Conservation (phyloP, 441 rosid species). For the Viola pubescens region DNA sequence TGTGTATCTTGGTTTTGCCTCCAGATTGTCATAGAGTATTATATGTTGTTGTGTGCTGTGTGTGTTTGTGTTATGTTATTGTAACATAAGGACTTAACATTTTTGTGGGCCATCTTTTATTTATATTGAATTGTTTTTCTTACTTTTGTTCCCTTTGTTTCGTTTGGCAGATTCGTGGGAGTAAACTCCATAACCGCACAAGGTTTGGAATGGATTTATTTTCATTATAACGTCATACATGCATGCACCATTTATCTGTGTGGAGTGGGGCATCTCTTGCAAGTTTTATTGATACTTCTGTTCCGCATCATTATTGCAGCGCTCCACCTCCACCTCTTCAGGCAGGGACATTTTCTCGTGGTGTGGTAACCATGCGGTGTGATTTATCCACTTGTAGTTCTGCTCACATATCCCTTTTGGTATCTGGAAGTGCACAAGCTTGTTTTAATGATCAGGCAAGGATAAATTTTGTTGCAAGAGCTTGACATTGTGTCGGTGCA, state of each 20-base stretch:
- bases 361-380: conserved; percentile 96
- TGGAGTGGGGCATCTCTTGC: neutral
- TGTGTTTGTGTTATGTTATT: too few species aligned
- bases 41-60: too few species aligned
- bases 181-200: conserved; percentile 88
- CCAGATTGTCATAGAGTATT: too few species aligned
- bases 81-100: too few species aligned
- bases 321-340: conserved; percentile 99
- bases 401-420: conserved; percentile 86
- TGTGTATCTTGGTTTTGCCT: too few species aligned
- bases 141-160: conserved; percentile 10
- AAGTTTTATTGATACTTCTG: neutral
- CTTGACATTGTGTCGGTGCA: conserved; percentile 9
- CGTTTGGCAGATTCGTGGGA: conserved; percentile 73
- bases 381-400: conserved; percentile 84
- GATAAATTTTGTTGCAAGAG: conserved; percentile 6
- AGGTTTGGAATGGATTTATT: conserved; percentile 44
- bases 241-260: too few species aligned
- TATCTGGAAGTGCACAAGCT: conserved; percentile 96
- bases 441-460: conserved; percentile 98
- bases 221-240: too few species aligned
- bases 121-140: neutral
- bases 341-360: conserved; percentile 96
- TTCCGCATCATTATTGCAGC: conserved; percentile 35
- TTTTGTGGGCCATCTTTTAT: neutral